A percentile compares a stretch with the other conserved stretches of the same genome.
These are phyloP conservation scores for Isabelozyma heimii DNA, from an alignment of 805 yeast species.

Conservation along the genomic window DNA sequence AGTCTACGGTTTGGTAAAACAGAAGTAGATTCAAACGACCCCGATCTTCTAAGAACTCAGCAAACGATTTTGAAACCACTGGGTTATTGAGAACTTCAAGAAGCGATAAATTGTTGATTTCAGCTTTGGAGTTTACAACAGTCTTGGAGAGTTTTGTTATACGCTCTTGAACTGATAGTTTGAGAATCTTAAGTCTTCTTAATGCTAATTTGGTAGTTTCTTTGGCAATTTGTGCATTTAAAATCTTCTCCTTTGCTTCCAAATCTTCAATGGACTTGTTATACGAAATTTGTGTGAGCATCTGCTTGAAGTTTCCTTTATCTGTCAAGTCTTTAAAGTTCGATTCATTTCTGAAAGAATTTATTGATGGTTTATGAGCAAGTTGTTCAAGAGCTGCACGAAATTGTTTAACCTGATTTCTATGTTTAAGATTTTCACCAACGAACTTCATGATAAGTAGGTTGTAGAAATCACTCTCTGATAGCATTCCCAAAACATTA, in stretches of 20 bases:
- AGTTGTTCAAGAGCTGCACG: conserved; percentile 57
- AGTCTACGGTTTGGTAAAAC: conserved; percentile 66
- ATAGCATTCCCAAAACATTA: conserved; percentile 53
- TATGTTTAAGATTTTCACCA: conserved; percentile 65
- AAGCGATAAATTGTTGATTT: conserved; percentile 23
- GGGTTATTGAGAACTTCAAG: conserved; percentile 48
- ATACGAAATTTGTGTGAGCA: conserved; percentile 8
- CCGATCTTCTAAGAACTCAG: conserved; percentile 15
- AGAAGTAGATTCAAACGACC: conserved; percentile 39
- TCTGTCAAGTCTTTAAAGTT: conserved; percentile 10
- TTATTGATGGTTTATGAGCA: neutral
- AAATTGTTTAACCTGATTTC: conserved; percentile 70
- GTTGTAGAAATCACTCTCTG: conserved; percentile 80
- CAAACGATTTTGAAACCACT: conserved; percentile 31
- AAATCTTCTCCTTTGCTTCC: conserved; percentile 46
- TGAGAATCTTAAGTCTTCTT: conserved; percentile 10
- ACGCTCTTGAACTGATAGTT: conserved; percentile 5
- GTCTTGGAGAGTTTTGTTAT: neutral
- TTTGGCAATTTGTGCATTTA: conserved; percentile 36
- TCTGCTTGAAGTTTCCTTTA: conserved; percentile 7
- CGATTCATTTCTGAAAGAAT: neutral
- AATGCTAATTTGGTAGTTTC: conserved; percentile 14
- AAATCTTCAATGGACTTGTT: conserved; percentile 36
- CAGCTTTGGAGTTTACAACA: neutral
- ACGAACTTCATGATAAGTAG: conserved; percentile 55